These are phyloP conservation scores for Salix caprea DNA, from an alignment of 345 rosid species.

Conservation along the genomic window DNA sequence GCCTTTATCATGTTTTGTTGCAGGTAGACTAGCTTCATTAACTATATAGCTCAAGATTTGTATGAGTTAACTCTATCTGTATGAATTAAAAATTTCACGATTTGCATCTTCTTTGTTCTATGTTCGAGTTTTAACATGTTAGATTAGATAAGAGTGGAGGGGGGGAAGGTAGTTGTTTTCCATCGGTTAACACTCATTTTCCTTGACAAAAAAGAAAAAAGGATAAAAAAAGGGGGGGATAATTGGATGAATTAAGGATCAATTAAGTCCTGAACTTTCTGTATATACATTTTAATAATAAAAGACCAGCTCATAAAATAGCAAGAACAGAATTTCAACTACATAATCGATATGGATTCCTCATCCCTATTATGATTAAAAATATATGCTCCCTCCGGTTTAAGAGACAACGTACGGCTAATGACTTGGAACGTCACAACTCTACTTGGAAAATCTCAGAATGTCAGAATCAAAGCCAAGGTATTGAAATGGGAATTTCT, in stretches of 20 bases:
- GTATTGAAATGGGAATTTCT: slow-evolving; percentile 62
- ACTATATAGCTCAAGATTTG: background rate
- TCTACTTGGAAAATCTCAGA: slow-evolving; percentile 54
- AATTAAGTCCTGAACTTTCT: background rate
- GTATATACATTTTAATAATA: slow-evolving; percentile 6
- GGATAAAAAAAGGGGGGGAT: background rate
- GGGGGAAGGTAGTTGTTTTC: too few relatives aligned
- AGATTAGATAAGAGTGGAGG: too few relatives aligned
- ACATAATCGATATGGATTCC: background rate
- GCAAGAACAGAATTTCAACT: background rate
- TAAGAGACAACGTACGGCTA: background rate
- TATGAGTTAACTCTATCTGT: background rate
- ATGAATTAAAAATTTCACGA: background rate
- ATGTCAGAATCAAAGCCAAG: slow-evolving; percentile 49
- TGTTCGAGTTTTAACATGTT: too few relatives aligned
- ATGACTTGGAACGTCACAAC: background rate
- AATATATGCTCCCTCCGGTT: background rate
- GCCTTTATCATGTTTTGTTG: background rate
- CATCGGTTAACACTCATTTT: background rate
- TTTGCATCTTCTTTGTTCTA: background rate
- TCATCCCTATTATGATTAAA: background rate
- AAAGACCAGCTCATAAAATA: background rate
- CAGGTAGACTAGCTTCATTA: background rate
- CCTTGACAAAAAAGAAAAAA: background rate
- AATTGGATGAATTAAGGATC: background rate